phyloP scores from a whole-genome alignment of 2,329 filamentous ascomycete genomes.

The Calonectria montana region DNA sequence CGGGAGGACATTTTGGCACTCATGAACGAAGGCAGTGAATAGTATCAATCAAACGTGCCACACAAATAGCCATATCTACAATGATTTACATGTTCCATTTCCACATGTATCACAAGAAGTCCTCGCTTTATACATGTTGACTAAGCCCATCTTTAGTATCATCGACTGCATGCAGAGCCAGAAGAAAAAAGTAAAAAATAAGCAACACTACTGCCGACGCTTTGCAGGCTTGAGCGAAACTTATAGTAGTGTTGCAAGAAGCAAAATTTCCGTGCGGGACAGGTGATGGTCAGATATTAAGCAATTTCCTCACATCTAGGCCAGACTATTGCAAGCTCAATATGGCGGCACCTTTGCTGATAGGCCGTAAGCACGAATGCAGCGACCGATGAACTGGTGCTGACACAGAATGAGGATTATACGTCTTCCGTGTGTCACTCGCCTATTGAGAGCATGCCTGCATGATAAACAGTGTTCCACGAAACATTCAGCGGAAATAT shows the following conservation, averaged over 20 bases:
- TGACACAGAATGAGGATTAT: not conserved
- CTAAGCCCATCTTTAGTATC: too few species aligned
- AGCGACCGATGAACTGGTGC: not conserved
- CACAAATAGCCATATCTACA: too few species aligned
- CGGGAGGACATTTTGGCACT: not conserved
- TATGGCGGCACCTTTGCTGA: not conserved
- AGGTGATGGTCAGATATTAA: not conserved
- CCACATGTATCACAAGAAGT: not conserved
- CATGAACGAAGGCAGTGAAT: not conserved
- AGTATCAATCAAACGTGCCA: not conserved
- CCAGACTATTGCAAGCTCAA: not conserved
- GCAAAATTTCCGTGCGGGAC: not conserved
- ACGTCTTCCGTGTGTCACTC: too few species aligned
- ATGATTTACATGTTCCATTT: too few species aligned
- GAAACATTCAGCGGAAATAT: not conserved
- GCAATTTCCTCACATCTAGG: not conserved
- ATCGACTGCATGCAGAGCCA: too few species aligned
- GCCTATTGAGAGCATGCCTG: not conserved
- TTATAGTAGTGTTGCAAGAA: not conserved
- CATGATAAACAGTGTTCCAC: not conserved
- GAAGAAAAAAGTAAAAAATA: too few species aligned
- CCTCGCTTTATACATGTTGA: not conserved
- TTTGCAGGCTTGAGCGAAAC: not conserved
- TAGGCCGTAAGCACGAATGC: not conserved
- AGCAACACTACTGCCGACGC: not conserved